Evolutionary conservation across 1,139 yeast genomes (phyloP).

Genomic region (Candida tropicalis): DNA sequence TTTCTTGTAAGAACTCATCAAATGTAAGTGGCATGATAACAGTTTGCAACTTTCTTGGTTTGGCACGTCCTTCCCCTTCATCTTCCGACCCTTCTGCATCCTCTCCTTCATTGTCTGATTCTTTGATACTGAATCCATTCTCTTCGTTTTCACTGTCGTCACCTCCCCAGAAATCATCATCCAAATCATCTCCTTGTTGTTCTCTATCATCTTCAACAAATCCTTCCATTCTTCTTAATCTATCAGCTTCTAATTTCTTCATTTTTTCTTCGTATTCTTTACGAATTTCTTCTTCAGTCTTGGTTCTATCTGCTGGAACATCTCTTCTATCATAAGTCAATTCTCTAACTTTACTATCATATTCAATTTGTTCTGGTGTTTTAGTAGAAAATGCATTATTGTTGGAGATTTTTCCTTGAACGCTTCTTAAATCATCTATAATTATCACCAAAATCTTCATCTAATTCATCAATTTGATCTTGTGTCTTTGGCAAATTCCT

Average conservation of each 20-base stretch:
- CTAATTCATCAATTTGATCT: constrained; percentile 73
- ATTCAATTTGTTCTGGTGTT: constrained; percentile 55
- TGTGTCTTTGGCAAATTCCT: constrained; percentile 70
- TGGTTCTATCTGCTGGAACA: constrained; percentile 94
- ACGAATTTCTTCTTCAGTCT: constrained; percentile 83
- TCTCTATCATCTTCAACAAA: constrained; percentile 42
- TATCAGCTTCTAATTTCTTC: constrained; percentile 71
- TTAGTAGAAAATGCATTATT: constrained; percentile 30
- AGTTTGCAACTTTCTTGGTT: constrained; percentile 17
- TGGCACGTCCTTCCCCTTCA: constrained; percentile 12
- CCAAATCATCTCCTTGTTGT: constrained; percentile 72
- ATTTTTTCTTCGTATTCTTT: constrained; percentile 68
- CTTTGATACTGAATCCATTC: constrained; percentile 30
- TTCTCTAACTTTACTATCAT: constrained; percentile 78
- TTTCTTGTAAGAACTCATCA: constrained; percentile 45
- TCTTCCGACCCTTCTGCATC: constrained; percentile 23
- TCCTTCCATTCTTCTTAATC: constrained; percentile 87
- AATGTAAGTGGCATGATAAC: constrained; percentile 61
- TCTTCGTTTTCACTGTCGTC: constrained; percentile 49
- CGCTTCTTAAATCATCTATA: constrained; percentile 53
- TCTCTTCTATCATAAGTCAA: constrained; percentile 85
- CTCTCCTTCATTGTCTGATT: constrained; percentile 25
- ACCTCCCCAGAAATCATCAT: constrained; percentile 58
- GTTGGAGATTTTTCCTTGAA: constrained; percentile 24
- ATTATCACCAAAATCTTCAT: constrained; percentile 78